Evolutionary conservation across 352 stramenopile genomes (phyloP).

Genomic region (Pelagophyceae sp.): DNA sequence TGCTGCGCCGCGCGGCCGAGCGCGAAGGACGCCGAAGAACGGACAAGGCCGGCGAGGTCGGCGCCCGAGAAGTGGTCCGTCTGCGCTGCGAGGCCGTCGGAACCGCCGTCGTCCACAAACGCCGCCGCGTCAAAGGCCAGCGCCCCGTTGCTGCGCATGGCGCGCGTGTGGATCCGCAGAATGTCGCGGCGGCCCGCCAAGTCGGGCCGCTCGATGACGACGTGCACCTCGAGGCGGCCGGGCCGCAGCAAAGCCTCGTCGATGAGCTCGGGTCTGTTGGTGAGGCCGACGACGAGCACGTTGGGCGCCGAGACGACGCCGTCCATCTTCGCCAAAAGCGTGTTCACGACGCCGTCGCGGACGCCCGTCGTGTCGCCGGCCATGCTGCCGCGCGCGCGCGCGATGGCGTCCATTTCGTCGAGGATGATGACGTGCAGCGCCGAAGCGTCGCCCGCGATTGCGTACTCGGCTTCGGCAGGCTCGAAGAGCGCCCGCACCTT

Average conservation of each 20-base stretch:
- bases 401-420: constrained; percentile 98
- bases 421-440: constrained; percentile 99
- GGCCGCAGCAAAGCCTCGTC: constrained; percentile 81
- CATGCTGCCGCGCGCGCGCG: constrained; percentile 76
- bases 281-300: constrained; percentile 97
- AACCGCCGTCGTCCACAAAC: constrained; percentile 40
- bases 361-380: constrained; percentile 83
- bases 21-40: constrained; percentile 69
- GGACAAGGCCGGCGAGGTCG: constrained; percentile 92
- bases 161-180: constrained; percentile 87
- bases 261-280: constrained; percentile 77
- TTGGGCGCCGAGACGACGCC: constrained; percentile 95
- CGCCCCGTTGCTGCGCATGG: constrained; percentile 51
- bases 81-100: constrained; percentile 51
- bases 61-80: constrained; percentile 97
- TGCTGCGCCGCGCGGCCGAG: constrained; percentile 43
- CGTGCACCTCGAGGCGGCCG: constrained; percentile 92
- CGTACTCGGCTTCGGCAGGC: constrained; percentile 69
- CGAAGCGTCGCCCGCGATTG: constrained; percentile 76
- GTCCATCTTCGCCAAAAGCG: constrained; percentile 97
- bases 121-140: constrained; percentile 37
- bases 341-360: constrained; percentile 89
- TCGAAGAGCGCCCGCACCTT: constrained; percentile 93
- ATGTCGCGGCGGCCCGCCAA: constrained; percentile 85
- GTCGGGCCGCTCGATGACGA: constrained; percentile 93